Conservation (phyloP, 306 rosid species). For the Dryas octopetala region DNA sequence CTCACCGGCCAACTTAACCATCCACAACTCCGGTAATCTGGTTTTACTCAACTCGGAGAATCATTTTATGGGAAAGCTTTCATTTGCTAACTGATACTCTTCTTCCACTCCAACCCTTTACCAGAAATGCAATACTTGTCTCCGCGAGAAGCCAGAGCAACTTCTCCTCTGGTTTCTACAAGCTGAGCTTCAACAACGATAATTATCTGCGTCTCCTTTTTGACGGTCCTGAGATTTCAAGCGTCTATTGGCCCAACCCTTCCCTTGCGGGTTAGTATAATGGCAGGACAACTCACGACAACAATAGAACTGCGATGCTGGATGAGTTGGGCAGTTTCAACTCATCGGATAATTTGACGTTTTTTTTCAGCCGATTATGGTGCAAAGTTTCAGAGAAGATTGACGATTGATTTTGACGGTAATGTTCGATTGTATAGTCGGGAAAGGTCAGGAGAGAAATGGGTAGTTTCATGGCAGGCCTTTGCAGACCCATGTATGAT, state of each 20-base stretch:
- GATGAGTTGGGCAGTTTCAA: constrained; percentile 43
- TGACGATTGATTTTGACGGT: constrained; percentile 53
- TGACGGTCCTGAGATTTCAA: constrained; percentile 47
- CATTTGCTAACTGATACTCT: constrained; percentile 53
- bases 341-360: constrained; percentile 46
- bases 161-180: constrained; percentile 49
- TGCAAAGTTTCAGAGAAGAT: constrained; percentile 31
- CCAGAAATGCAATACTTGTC: constrained; percentile 32
- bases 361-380: constrained; percentile 43
- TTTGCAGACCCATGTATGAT: constrained; percentile 37
- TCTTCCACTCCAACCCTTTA: constrained; percentile 43
- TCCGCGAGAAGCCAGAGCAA: constrained; percentile 51
- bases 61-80: constrained; percentile 50
- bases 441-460: constrained; percentile 14
- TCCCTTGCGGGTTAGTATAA: constrained; percentile 34
- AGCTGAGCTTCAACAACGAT: constrained; percentile 42
- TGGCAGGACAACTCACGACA: constrained; percentile 43
- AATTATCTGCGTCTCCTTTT: constrained; percentile 53
- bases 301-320: constrained; percentile 40
- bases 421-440: constrained; percentile 50
- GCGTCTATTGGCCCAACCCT: constrained; percentile 57
- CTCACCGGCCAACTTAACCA: constrained; percentile 13
- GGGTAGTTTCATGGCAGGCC: constrained; percentile 57
- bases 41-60: constrained; percentile 17
- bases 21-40: constrained; percentile 42